Evolutionary conservation across 140 eudicot species (phyloP).

Genomic region (Ambrosia hybrid): DNA sequence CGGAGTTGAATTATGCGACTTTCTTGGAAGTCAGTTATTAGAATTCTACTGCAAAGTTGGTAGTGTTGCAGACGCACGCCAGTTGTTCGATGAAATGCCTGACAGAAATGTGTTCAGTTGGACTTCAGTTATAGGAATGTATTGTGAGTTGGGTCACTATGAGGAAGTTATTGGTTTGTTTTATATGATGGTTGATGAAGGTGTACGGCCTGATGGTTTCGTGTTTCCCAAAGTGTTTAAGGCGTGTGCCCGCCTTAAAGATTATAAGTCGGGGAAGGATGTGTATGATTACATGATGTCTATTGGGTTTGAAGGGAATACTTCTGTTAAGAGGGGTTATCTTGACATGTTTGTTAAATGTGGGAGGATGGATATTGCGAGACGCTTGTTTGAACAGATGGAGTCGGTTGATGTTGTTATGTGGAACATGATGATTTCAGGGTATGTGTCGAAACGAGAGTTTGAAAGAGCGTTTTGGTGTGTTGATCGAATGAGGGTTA

Average conservation of each 20-base stretch:
- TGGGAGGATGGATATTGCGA: slow-evolving; percentile 45
- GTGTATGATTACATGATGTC: slow-evolving; percentile 50
- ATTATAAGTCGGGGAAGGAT: slow-evolving; percentile 40
- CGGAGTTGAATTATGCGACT: slow-evolving; percentile 42
- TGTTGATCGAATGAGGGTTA: slow-evolving; percentile 41
- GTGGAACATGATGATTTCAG: slow-evolving; percentile 58
- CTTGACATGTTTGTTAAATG: slow-evolving; percentile 48
- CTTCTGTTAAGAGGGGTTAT: slow-evolving; percentile 39
- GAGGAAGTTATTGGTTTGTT: slow-evolving; percentile 37
- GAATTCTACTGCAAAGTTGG: slow-evolving; percentile 38
- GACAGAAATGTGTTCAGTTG: slow-evolving; percentile 44
- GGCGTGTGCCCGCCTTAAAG: slow-evolving; percentile 42
- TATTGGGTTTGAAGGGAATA: slow-evolving; percentile 51
- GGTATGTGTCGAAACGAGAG: slow-evolving; percentile 36
- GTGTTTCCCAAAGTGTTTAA: slow-evolving; percentile 50
- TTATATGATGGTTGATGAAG: slow-evolving; percentile 41
- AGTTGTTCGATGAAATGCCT: slow-evolving; percentile 38
- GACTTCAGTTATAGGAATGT: slow-evolving; percentile 30
- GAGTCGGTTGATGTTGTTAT: slow-evolving; percentile 33
- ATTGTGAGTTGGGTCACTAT: slow-evolving; percentile 35
- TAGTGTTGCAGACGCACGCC: slow-evolving; percentile 22
- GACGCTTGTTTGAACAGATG: slow-evolving; percentile 39
- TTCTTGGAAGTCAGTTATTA: slow-evolving; percentile 41
- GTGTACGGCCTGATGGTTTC: slow-evolving; percentile 44
- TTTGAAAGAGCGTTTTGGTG: slow-evolving; percentile 41